Evolutionary conservation across 192 early-diverging fungal genomes (phyloP), one percentile per base, ranked within the genome.

Genomic region (Geosiphon pyriformis): DNA sequence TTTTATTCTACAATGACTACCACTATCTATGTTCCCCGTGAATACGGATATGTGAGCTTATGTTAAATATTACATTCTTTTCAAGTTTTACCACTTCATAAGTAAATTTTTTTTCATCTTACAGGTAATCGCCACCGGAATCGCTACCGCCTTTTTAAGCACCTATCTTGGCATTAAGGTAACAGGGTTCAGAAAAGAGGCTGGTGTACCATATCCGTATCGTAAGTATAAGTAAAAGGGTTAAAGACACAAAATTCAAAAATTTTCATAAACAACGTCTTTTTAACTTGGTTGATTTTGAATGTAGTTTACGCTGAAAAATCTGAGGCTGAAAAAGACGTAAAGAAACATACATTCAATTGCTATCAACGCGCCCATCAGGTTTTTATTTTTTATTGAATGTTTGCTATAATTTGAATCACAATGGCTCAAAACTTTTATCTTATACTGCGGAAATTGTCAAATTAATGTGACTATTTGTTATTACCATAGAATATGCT

Each of bases 291-390:
- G 20, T 10, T 52, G 10, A 4, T 10, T 22, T 22, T 65, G 27
- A 30, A 37, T 23, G 2, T 65, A 80, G 80, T 79, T 56, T 87
- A 90, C 55, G 87, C 78, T 49, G 78, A 79, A 7, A 75, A 70
- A n/a, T 52, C 56, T n/a, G 88, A 86, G 56, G 81, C 82, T 32
- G 78, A 85, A 49, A 75, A 82, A 70, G 82, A 87, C 70, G 70
- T 71, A 37, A 83, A 82, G 67, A 89, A 89, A 72, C 65, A 78
- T 65, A 51, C 84, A 29, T 90, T 89, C 78, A 91, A 91, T 82
- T 91, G 90, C 71, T 70, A 77, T 67, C 83, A 85, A 66, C 79
- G 83, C 49, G 77, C 74, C 31, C 83, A 85, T 75, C 83, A 76
- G 50, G 71, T 72, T 25, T 33, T 26, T 61, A 10, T 23, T 18